These are phyloP conservation scores for Fomitopsis serialis DNA, from an alignment of 768 basidiomycete genomes.

Conservation along the genomic window DNA sequence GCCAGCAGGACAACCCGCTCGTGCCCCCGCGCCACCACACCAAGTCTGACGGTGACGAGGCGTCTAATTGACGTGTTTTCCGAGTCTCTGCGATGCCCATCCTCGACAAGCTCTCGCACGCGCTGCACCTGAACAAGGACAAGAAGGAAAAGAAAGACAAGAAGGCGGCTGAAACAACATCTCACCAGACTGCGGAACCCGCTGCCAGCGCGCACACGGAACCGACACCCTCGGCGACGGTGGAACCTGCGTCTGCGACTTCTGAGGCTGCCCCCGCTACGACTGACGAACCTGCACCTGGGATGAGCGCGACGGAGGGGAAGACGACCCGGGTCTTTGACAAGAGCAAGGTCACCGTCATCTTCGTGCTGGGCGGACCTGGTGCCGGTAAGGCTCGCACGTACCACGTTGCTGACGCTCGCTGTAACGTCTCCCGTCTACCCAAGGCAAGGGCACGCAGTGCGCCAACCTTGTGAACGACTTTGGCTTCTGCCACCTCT, in stretches of 20 bases:
- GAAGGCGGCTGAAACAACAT: neutral
- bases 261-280: neutral
- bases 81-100: conserved; percentile 28
- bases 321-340: conserved; percentile 51
- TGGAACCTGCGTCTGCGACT: neutral
- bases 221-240: neutral
- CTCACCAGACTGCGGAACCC: neutral
- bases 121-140: conserved; percentile 26
- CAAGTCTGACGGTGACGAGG: conserved; percentile 2
- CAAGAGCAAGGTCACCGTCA: conserved; percentile 68
- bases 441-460: conserved; percentile 91
- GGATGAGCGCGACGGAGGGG: neutral
- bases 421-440: neutral
- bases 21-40: conserved; percentile 50
- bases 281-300: neutral
- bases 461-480: conserved; percentile 79
- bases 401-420: neutral
- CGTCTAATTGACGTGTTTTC: neutral
- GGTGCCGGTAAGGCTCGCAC: conserved; percentile 65
- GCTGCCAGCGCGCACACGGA: neutral
- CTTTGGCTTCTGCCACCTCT: conserved; percentile 89
- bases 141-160: conserved; percentile 14
- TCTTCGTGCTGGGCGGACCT: conserved; percentile 96
- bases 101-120: conserved; percentile 36
- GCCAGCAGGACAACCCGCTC: conserved; percentile 61